Conservation (phyloP, 768 basidiomycete genomes). For the Boletus huronensis region DNA sequence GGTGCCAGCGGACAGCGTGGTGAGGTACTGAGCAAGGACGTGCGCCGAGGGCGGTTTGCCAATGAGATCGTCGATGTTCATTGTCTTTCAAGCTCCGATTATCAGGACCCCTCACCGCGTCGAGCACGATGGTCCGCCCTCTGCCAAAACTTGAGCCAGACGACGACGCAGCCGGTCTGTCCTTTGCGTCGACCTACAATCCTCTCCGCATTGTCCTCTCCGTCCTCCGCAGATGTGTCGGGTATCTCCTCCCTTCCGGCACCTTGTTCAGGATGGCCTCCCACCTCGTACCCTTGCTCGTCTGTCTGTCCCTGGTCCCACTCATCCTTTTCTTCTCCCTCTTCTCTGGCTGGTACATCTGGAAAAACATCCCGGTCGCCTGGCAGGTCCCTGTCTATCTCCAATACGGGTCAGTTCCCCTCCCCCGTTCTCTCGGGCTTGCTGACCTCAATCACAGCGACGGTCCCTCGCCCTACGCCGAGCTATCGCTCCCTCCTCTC, state of each 20-base stretch:
- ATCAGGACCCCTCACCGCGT: conserved; percentile 4
- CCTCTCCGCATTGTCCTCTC: conserved; percentile 5
- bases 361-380: conserved; percentile 64
- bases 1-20: conserved; percentile 29
- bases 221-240: neutral
- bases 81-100: conserved; percentile 25
- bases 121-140: conserved; percentile 21
- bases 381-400: conserved; percentile 70
- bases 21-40: conserved; percentile 42
- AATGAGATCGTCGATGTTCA: conserved; percentile 40
- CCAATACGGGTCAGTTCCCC: conserved; percentile 69
- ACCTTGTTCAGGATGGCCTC: conserved; percentile 42
- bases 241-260: conserved; percentile 9
- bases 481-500: conserved; percentile 47
- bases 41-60: conserved; percentile 50
- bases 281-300: conserved; percentile 60
- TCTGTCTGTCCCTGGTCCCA: conserved; percentile 62
- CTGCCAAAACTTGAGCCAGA: conserved; percentile 17
- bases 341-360: conserved; percentile 70
- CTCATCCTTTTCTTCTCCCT: conserved; percentile 56
- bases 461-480: conserved; percentile 60
- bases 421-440: neutral
- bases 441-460: conserved; percentile 44
- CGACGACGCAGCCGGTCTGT: conserved; percentile 6
- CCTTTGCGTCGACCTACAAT: conserved; percentile 3